Conservation (phyloP, 164 flowering plant species). For the Warburgia ugandensis region DNA sequence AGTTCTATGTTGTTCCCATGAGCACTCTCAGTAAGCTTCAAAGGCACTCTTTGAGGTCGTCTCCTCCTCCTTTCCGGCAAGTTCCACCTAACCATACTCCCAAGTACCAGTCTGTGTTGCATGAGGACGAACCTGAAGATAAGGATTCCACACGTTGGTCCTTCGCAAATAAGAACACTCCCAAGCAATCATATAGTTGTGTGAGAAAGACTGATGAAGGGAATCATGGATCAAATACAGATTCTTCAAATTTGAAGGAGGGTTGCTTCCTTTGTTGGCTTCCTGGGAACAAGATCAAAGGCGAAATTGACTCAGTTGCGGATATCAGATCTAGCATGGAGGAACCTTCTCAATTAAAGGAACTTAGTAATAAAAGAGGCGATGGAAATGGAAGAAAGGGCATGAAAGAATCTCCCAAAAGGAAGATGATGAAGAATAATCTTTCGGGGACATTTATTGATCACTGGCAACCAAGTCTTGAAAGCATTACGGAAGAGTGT, state of each 20-base stretch:
- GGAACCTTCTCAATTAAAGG: conserved; percentile 13
- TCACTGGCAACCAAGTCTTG: conserved; percentile 40
- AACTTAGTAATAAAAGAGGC: conserved; percentile 2
- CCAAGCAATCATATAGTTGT: conserved; percentile 5
- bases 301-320: background rate
- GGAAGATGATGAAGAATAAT: background rate
- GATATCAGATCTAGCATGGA: conserved; percentile 3
- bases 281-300: conserved; percentile 8
- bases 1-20: conserved; percentile 49
- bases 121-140: conserved; percentile 3
- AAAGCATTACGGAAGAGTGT: conserved; percentile 30
- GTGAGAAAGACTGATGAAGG: conserved; percentile 6
- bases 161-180: conserved; percentile 10
- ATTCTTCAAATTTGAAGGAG: conserved; percentile 1
- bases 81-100: background rate
- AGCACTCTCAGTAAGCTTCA: too few relatives aligned
- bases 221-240: background rate
- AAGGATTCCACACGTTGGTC: conserved; percentile 16
- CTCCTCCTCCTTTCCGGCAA: background rate
- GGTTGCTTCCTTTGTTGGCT: conserved; percentile 21
- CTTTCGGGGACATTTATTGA: conserved; percentile 7
- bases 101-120: background rate
- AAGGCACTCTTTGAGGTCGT: too few relatives aligned
- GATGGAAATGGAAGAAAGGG: conserved; percentile 6
- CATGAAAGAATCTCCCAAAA: conserved; percentile 14